Evolutionary conservation across 139 green algal genomes (phyloP).

Genomic region (Limnomonas spitsbergensis): DNA sequence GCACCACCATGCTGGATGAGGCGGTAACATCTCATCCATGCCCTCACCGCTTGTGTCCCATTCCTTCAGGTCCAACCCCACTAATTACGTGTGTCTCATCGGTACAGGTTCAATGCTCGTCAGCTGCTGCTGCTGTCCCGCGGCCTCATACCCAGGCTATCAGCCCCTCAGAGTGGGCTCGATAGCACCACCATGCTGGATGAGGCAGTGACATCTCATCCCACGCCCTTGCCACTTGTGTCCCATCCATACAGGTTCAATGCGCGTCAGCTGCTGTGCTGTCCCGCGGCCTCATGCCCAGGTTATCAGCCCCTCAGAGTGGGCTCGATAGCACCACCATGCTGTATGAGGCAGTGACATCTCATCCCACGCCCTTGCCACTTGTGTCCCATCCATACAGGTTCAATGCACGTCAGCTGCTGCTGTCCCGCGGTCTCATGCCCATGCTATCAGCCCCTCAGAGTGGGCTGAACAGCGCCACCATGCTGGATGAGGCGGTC

Average conservation of each 20-base stretch:
- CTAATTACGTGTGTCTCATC: no score
- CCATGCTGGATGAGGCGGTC: constrained; percentile 72
- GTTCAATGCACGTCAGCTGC: constrained; percentile 11
- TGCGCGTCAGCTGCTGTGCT: constrained; percentile 43
- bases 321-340: not conserved
- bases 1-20: not conserved
- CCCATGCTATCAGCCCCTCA: constrained; percentile 78
- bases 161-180: no score
- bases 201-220: not conserved
- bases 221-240: no score
- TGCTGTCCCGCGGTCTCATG: constrained; percentile 72
- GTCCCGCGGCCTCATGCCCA: constrained; percentile 68
- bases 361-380: not conserved
- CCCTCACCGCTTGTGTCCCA: no score
- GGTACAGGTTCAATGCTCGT: not conserved
- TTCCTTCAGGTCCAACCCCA: no score
- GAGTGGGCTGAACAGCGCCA: not conserved
- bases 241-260: no score
- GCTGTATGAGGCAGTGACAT: not conserved
- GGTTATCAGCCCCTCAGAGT: no score
- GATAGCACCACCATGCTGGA: not conserved
- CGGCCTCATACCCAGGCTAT: no score
- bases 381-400: not conserved
- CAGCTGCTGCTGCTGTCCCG: constrained; percentile 56
- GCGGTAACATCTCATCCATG: no score